These are phyloP conservation scores for Geotrichum ghanense DNA, from an alignment of 805 yeast species.

Conservation along the genomic window DNA sequence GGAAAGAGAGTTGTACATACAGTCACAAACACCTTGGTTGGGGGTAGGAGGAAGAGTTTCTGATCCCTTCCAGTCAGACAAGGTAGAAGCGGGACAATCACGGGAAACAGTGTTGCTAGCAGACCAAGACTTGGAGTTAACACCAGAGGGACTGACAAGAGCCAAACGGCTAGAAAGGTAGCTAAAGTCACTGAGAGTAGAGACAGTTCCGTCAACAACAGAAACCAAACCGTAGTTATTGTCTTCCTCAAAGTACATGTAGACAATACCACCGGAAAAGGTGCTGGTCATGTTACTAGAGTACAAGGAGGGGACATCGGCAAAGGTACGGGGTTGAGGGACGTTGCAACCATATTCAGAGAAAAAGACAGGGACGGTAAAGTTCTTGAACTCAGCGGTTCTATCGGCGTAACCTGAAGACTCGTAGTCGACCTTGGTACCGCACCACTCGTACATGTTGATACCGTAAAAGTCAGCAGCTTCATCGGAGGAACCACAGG, in stretches of 20 bases:
- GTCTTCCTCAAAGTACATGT: conserved; percentile 80
- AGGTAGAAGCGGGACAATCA: conserved; percentile 40
- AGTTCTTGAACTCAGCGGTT: conserved; percentile 60
- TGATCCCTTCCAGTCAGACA: conserved; percentile 52
- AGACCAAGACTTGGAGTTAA: conserved; percentile 28
- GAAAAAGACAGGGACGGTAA: conserved; percentile 73
- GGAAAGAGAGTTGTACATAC: conserved; percentile 39
- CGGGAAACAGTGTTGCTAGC: conserved; percentile 25
- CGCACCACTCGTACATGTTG: conserved; percentile 88
- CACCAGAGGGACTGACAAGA: conserved; percentile 39
- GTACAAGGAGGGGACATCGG: conserved; percentile 61
- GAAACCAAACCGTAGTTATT: conserved; percentile 75
- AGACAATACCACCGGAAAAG: conserved; percentile 91
- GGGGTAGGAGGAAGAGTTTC: conserved; percentile 72
- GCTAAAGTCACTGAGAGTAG: conserved; percentile 50
- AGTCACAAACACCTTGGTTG: conserved; percentile 50
- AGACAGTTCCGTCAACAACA: conserved; percentile 37
- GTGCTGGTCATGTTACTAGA: conserved; percentile 68
- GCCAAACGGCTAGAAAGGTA: conserved; percentile 45
- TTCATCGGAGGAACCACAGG: conserved; percentile 56
- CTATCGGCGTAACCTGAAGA: conserved; percentile 59
- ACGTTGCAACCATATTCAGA: conserved; percentile 84
- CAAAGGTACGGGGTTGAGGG: conserved; percentile 61
- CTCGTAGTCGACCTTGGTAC: conserved; percentile 40
- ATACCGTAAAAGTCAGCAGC: conserved; percentile 74